These are phyloP conservation scores for Neurospora terricola DNA, from an alignment of 495 filamentous ascomycete species.

Conservation along the genomic window DNA sequence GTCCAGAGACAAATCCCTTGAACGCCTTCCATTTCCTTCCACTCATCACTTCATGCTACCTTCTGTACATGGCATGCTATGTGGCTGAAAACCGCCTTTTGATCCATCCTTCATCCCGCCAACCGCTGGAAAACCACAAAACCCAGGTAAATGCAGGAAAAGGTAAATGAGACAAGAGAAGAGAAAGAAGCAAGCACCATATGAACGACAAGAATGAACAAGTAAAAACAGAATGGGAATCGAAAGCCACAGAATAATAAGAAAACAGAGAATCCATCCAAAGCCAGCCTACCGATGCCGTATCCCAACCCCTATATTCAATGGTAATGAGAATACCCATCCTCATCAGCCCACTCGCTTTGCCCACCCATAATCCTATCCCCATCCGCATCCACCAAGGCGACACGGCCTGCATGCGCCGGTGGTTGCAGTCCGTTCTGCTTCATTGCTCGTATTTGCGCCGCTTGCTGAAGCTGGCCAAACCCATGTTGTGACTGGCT, in stretches of 20 bases:
- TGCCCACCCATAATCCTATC: slow-evolving; percentile 38
- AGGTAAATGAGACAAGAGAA: not conserved
- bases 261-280: not conserved
- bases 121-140: not conserved
- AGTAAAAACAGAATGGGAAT: not conserved
- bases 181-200: not conserved
- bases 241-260: not conserved
- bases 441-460: slow-evolving; percentile 19
- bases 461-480: not conserved
- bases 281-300: not conserved
- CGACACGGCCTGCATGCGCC: slow-evolving; percentile 19
- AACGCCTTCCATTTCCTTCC: not conserved
- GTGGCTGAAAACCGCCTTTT: not conserved
- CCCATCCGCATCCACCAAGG: slow-evolving; percentile 33
- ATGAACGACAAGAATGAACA: not conserved
- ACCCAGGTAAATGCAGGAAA: not conserved
- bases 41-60: not conserved
- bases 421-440: slow-evolving; percentile 31
- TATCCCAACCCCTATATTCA: not conserved
- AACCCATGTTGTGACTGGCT: not conserved
- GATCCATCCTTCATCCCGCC: not conserved
- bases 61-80: not conserved
- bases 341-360: slow-evolving; percentile 49
- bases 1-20: not conserved
- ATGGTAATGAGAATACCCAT: slow-evolving; percentile 28